Percentiles rank a stretch among this genome's conserved stretches.
These are phyloP conservation scores for Parietichytrium sp. DNA, from an alignment of 108 stramenopile genomes.

Conservation along the genomic window DNA sequence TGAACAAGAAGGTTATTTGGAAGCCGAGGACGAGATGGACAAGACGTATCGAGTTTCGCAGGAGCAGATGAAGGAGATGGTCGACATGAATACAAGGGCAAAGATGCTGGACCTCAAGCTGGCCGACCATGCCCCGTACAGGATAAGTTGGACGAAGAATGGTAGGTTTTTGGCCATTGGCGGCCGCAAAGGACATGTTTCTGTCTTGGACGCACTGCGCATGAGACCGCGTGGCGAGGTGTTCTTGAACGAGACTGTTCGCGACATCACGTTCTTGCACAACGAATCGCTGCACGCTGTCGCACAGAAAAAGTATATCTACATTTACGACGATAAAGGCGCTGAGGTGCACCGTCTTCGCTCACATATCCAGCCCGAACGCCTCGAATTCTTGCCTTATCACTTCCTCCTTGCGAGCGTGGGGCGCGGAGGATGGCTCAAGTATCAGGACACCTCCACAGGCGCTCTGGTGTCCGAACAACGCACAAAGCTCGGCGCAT, in stretches of 20 bases:
- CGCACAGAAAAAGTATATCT: slow-evolving; percentile 90
- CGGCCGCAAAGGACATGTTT: slow-evolving; percentile 69
- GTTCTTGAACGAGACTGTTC: slow-evolving; percentile 65
- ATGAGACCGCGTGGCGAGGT: slow-evolving; percentile 68
- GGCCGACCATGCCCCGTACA: slow-evolving; percentile 60
- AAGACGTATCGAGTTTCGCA: slow-evolving; percentile 60
- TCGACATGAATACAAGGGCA: slow-evolving; percentile 50
- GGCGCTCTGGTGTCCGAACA: slow-evolving; percentile 79
- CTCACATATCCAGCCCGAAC: slow-evolving; percentile 73
- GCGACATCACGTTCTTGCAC: slow-evolving; percentile 89
- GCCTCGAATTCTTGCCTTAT: slow-evolving; percentile 89
- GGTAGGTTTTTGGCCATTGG: slow-evolving; percentile 56
- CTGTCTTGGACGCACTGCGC: slow-evolving; percentile 74
- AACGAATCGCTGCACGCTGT: slow-evolving; percentile 84
- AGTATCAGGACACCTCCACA: slow-evolving; percentile 94
- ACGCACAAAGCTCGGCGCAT: slow-evolving; percentile 75
- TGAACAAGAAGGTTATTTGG: slow-evolving; percentile 54
- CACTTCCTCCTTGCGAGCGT: slow-evolving; percentile 89
- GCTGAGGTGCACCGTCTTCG: slow-evolving; percentile 87
- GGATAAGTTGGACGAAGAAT: slow-evolving; percentile 51
- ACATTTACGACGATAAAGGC: slow-evolving; percentile 90
- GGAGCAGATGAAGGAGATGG: slow-evolving; percentile 44
- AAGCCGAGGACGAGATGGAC: slow-evolving; percentile 58
- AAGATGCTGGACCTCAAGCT: slow-evolving; percentile 57
- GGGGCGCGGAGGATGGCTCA: slow-evolving; percentile 76